These are phyloP conservation scores for Lumnitzera littorea DNA, from an alignment of 345 rosid species.

Conservation along the genomic window DNA sequence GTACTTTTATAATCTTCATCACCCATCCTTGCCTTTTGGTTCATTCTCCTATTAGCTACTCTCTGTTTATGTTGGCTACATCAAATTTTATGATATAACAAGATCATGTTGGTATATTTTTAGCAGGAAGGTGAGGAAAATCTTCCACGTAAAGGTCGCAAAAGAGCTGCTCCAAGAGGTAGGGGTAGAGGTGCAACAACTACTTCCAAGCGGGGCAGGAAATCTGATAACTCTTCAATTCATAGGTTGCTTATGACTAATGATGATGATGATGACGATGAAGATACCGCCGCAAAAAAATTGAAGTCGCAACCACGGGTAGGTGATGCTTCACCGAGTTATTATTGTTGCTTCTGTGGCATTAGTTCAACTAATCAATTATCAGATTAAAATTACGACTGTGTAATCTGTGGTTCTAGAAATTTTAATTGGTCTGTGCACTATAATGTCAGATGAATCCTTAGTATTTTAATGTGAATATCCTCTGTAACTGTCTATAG, in stretches of 20 bases:
- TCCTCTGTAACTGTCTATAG: too few species aligned
- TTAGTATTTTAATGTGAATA: too few species aligned
- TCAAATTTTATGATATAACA: background rate
- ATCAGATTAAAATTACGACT: too few species aligned
- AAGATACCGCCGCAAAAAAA: slow-evolving; percentile 48
- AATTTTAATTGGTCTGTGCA: too few species aligned
- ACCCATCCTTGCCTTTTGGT: too few species aligned
- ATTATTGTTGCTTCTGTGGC: background rate
- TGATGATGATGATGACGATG: slow-evolving; percentile 66
- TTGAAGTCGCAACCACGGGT: slow-evolving; percentile 69
- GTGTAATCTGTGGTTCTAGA: too few species aligned
- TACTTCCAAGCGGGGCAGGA: slow-evolving; percentile 73
- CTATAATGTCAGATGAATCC: too few species aligned
- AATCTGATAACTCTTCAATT: slow-evolving; percentile 50
- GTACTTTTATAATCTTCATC: too few species aligned
- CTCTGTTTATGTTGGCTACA: too few species aligned
- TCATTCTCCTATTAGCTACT: too few species aligned
- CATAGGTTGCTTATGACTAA: slow-evolving; percentile 50
- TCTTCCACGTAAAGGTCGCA: slow-evolving; percentile 46
- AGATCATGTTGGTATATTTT: background rate
- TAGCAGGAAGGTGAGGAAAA: slow-evolving; percentile 47
- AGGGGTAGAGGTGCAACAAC: slow-evolving; percentile 64
- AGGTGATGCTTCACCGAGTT: slow-evolving; percentile 10
- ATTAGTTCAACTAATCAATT: too few species aligned
- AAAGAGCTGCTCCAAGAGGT: slow-evolving; percentile 69